Evolutionary conservation across 1,139 yeast genomes (phyloP), one percentile per base, ranked within the genome.

Genomic region (Candida sanyaensis): DNA sequence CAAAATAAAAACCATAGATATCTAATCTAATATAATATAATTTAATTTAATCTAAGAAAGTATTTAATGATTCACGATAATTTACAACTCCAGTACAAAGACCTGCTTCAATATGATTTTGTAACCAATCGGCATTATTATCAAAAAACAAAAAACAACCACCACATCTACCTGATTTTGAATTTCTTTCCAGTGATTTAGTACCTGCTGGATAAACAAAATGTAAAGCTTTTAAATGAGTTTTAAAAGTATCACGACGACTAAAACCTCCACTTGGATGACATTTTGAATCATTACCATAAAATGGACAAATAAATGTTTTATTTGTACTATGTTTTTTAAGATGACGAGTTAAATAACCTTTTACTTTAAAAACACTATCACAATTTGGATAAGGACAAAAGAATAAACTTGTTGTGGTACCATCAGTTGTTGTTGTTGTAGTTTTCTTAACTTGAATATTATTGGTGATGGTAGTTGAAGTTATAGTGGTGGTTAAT

Each of bases 191-290:
- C 31, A 24, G 43, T 50, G 78, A 71, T 53, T 74, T 75, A 6
- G 84, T 80, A 2, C 84, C 84, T 27, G 83, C 79, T 23, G 86
- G 86, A 56, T 80, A 81, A 23, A 78, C 73, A 58, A 80, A 81
- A 62, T 81, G 86, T 44, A 81, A 64, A 1, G 84, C 82, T 55
- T 78, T 80, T 46, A 80, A 68, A 60, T 80, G 86, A 2, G 83
- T 79, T 56, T 80, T 80, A 59, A 73, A 79, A 6, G 85, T 80
- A 57, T 81, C 86, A 56, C 83, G 68, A 53, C 85, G 67, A 6
- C 83, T 77, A 57, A 81, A 81, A 4, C 82, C 83, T 30, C 86
- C 85, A 1, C 80, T 78, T 37, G 83, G 81, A 60, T 80, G 86
- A 58, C 86, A 81, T 55, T 75, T 71, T 0, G 80, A 71, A 3